Evolutionary conservation across 2,329 filamentous ascomycete genomes (phyloP).

Genomic region (Paecilomyces sp.): DNA sequence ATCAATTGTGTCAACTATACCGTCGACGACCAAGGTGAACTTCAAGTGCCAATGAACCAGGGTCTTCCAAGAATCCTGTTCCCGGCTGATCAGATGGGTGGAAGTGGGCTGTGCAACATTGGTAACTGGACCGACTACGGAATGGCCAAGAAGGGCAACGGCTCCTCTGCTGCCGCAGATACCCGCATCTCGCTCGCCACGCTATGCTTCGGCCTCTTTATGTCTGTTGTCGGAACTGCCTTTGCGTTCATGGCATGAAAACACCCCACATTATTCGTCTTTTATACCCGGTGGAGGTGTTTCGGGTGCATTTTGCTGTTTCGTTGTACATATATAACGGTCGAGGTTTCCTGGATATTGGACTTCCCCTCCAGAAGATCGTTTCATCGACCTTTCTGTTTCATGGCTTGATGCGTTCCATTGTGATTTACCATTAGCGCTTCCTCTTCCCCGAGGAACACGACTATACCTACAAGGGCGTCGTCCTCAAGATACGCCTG

Average conservation of each 20-base stretch:
- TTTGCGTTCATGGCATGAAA: not conserved
- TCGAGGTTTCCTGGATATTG: not conserved
- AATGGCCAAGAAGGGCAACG: not conserved
- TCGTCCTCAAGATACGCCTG: not conserved
- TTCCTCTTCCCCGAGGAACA: not conserved
- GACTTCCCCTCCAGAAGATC: not conserved
- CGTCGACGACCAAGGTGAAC: conserved; percentile 7
- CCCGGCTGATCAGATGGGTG: conserved; percentile 9
- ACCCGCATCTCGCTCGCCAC: not conserved
- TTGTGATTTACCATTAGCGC: not conserved
- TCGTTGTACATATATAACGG: not conserved
- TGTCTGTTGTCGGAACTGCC: not conserved
- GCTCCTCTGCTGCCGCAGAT: not conserved
- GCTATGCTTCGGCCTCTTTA: not conserved
- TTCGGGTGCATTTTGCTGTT: not conserved
- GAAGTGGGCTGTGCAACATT: conserved; percentile 10
- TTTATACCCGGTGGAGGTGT: not conserved
- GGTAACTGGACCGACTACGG: not conserved
- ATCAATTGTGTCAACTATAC: conserved; percentile 22
- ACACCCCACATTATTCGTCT: not conserved
- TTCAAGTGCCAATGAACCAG: conserved; percentile 8
- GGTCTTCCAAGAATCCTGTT: conserved; percentile 13
- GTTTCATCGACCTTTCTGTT: not conserved
- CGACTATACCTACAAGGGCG: not conserved
- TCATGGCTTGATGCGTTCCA: not conserved